Evolutionary conservation across 768 basidiomycete genomes (phyloP), one percentile per base, ranked within the genome.

Genomic region (Leccinum rimulosum): DNA sequence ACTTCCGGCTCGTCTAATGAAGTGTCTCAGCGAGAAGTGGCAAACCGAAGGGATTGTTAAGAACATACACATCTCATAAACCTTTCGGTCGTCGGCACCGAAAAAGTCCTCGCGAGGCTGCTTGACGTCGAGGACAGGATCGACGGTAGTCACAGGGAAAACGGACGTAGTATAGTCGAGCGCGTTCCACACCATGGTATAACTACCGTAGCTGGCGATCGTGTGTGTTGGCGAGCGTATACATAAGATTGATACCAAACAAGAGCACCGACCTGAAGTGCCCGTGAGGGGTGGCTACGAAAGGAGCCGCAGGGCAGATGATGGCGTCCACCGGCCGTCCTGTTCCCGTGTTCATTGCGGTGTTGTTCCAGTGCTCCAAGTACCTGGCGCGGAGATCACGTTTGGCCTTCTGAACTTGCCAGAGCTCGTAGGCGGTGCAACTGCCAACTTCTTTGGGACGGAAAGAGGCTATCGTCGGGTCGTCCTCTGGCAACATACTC

Each of bases 251-350:
- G 61, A 17, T 53, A 31, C n/a, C 0, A 14, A 31, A 19, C 25
- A 14, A 25, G 1, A 45, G 9, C 14, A 69, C 80, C 63, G 48
- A 87, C 85, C 54, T 76, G 59, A 81, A 81, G 52, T 68, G 68
- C 17, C 88, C 88, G 65, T 90, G 89, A 10, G 85, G 88, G 4
- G 82, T 73, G 1, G 90, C 86, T 0, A 79, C 73, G 66, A 75
- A 85, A 1, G 88, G 78, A 2, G 86, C 85, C 3, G 75, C 78
- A 22, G 91, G 87, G 2, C 77, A 73, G 36, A 93, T 85, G 63
- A 93, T 83, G 2, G 86, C 89, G 67, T 93, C 91, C 6, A 92
- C 80, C 5, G 89, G 86, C 2, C 91, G 74, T 3, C 86, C 88
- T 0, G 88, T 92, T 0, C 82, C 82, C 0, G 89, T 91, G 12